phyloP scores from a whole-genome alignment of 495 filamentous ascomycete genomes.

The Penicillium odoratum region DNA sequence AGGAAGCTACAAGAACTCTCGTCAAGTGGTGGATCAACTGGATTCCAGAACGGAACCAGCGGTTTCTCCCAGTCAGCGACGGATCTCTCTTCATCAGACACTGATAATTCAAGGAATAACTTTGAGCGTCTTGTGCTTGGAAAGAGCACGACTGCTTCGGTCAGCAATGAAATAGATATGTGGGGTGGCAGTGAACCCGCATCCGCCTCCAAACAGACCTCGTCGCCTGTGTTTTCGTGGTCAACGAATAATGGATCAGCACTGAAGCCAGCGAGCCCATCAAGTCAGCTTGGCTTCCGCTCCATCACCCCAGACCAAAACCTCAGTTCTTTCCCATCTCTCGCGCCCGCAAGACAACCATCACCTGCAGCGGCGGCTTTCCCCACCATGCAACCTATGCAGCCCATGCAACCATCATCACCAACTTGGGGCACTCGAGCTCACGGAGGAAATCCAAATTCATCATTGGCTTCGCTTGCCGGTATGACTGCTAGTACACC shows the following conservation, averaged over 20 bases:
- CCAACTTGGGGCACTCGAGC: constrained; percentile 29
- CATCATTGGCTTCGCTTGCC: constrained; percentile 31
- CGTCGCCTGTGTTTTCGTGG: constrained; percentile 50
- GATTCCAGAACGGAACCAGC: constrained; percentile 36
- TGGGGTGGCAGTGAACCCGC: constrained; percentile 39
- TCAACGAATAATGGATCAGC: constrained; percentile 31
- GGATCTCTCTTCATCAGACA: constrained; percentile 27
- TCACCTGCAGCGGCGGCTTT: constrained; percentile 32
- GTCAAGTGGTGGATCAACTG: constrained; percentile 44
- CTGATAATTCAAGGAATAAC: constrained; percentile 58
- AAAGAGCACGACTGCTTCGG: constrained; percentile 27
- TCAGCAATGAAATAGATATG: constrained; percentile 35
- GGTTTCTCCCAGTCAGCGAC: constrained; percentile 27
- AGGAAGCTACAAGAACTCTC: constrained; percentile 84
- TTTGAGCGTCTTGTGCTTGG: constrained; percentile 90
- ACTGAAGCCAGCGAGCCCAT: constrained; percentile 15
- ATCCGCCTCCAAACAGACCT: constrained; percentile 24
- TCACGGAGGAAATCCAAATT: constrained; percentile 21
- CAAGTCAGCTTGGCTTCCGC: constrained; percentile 34
- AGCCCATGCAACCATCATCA: constrained; percentile 17
- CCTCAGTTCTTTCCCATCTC: constrained; percentile 48
- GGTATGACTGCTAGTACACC: constrained; percentile 27
- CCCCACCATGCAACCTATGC: constrained; percentile 33
- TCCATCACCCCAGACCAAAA: constrained; percentile 56
- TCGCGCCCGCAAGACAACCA: constrained; percentile 42